A percentile compares a stretch with the other conserved stretches of the same genome.
These are phyloP conservation scores for Aspergillus udagawae DNA, from an alignment of 2,329 filamentous ascomycete species.

Conservation along the genomic window DNA sequence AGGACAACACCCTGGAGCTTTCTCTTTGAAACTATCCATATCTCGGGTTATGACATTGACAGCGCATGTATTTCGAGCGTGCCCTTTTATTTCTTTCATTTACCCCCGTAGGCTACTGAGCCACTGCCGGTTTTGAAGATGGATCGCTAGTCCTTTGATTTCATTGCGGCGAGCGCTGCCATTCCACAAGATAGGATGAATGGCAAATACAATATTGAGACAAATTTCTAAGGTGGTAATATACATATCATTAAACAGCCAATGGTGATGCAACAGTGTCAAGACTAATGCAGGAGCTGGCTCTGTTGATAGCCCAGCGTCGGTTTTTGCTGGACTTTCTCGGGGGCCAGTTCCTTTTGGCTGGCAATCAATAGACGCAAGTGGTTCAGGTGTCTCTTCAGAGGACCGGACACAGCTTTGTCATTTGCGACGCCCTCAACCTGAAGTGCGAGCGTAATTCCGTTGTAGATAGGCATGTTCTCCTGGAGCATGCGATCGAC, in stretches of 20 bases:
- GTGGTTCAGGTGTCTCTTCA: conserved; percentile 29
- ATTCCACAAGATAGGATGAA: conserved; percentile 12
- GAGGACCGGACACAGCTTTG: conserved; percentile 17
- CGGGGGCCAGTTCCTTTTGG: conserved; percentile 14
- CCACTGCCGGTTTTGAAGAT: background rate
- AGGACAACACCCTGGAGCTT: conserved; percentile 69
- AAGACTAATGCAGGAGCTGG: conserved; percentile 12
- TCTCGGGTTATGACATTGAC: background rate
- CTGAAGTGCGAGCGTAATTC: conserved; percentile 37
- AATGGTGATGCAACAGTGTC: background rate
- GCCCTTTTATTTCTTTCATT: background rate
- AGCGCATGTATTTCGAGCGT: background rate
- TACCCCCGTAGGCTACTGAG: background rate
- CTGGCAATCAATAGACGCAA: conserved; percentile 52
- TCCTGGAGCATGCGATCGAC: conserved; percentile 26
- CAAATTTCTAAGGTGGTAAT: conserved; percentile 18
- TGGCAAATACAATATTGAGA: conserved; percentile 18
- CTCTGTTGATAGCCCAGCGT: conserved; percentile 19
- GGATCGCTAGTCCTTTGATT: background rate
- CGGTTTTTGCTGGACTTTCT: conserved; percentile 14
- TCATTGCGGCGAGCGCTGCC: background rate
- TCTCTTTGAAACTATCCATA: conserved; percentile 8
- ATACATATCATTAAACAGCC: conserved; percentile 15
- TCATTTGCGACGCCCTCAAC: conserved; percentile 29
- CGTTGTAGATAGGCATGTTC: conserved; percentile 37